Percentiles rank a stretch among this genome's conserved stretches.
Evolutionary conservation across 176 grass and related monocot species (phyloP).

Genomic region (Calamus simplicifolius): DNA sequence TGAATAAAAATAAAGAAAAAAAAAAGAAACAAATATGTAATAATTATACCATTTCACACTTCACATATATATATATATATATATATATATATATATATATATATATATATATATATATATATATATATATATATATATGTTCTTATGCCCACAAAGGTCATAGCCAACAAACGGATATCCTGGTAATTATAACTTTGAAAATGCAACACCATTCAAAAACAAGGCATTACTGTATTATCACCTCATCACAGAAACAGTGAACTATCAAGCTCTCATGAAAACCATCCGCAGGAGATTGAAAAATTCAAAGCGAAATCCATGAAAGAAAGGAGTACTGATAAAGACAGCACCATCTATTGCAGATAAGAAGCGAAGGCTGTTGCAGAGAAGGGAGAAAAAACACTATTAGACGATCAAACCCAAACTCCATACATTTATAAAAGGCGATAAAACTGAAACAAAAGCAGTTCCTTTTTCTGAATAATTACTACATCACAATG

Average conservation of each 20-base stretch:
- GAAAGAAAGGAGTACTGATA: neutral
- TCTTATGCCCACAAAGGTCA: too few species aligned
- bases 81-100: too few species aligned
- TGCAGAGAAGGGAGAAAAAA: neutral
- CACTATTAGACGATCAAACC: neutral
- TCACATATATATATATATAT: too few species aligned
- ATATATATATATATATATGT: too few species aligned
- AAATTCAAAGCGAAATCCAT: neutral
- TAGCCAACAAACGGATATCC: too few species aligned
- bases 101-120: too few species aligned
- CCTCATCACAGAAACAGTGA: neutral
- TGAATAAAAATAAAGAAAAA: too few species aligned
- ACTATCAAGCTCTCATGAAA: slow-evolving; percentile 3
- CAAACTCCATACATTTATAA: slow-evolving; percentile 23
- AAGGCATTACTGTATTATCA: too few species aligned
- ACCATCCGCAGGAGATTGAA: neutral
- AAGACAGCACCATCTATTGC: neutral
- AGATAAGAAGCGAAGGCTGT: neutral
- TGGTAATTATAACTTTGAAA: too few species aligned
- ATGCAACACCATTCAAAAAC: too few species aligned
- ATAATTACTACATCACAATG: slow-evolving; percentile 58
- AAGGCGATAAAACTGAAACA: slow-evolving; percentile 40
- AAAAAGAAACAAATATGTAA: too few species aligned
- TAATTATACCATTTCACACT: too few species aligned
- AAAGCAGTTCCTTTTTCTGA: slow-evolving; percentile 51